Conservation (phyloP, 2,329 filamentous ascomycete genomes). For the Clonostachys rhizophaga region DNA sequence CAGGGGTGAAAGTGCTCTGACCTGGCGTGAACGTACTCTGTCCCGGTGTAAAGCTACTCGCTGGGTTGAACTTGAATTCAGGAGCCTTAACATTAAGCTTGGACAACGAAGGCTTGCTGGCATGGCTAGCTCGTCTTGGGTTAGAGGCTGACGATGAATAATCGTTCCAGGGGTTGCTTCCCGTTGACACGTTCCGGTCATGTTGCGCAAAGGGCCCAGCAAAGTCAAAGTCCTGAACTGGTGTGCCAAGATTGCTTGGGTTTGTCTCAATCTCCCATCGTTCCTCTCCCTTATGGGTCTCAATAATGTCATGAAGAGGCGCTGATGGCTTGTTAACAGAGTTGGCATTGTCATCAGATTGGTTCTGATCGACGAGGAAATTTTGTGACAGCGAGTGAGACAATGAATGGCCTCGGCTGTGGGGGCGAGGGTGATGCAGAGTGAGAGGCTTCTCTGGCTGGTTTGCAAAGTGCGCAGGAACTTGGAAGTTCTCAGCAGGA, state of each 20-base stretch:
- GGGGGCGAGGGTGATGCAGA: constrained; percentile 69
- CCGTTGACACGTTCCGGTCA: constrained; percentile 48
- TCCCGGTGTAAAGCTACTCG: constrained; percentile 3
- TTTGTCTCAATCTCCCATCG: constrained; percentile 68
- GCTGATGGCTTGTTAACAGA: constrained; percentile 23
- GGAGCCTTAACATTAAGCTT: constrained; percentile 86
- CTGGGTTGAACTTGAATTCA: constrained; percentile 75
- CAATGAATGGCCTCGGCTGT: constrained; percentile 67
- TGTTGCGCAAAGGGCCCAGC: constrained; percentile 39
- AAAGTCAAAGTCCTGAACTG: constrained; percentile 46
- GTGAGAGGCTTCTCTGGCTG: constrained; percentile 49
- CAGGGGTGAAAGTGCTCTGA: too few relatives aligned
- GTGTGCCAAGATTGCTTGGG: constrained; percentile 66
- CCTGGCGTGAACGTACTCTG: constrained; percentile 36
- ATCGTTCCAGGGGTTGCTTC: constrained; percentile 62
- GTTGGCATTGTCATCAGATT: constrained; percentile 28
- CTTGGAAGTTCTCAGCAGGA: constrained; percentile 38
- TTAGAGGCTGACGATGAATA: constrained; percentile 28
- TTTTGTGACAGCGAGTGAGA: constrained; percentile 68
- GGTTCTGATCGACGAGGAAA: constrained; percentile 55
- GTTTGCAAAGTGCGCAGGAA: constrained; percentile 45
- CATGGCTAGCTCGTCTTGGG: constrained; percentile 45
- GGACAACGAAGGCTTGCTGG: constrained; percentile 66
- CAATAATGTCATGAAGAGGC: constrained; percentile 31
- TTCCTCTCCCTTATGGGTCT: constrained; percentile 33